A percentile compares a stretch with the other conserved stretches of the same genome.
These are phyloP conservation scores for Otatea glauca DNA, from an alignment of 176 grass and related monocot genomes.

Conservation along the genomic window DNA sequence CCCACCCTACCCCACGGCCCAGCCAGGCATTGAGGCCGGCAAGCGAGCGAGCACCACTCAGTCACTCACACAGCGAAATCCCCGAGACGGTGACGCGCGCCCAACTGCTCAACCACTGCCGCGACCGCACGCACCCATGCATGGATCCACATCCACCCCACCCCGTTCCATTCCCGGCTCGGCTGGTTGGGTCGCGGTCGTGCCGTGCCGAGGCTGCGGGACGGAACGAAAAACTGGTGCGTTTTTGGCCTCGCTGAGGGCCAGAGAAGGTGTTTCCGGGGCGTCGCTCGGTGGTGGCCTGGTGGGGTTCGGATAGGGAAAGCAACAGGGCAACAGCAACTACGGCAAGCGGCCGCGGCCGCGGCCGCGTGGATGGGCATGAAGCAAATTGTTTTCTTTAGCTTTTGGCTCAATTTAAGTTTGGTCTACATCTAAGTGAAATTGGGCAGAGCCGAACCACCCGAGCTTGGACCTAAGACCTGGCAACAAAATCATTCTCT, in stretches of 20 bases:
- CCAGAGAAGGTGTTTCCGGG: not conserved
- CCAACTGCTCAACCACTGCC: constrained; percentile 20
- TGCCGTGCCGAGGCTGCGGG: not conserved
- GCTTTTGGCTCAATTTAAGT: no score
- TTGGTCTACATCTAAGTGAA: no score
- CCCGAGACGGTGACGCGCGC: constrained; percentile 33
- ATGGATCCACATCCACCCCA: not conserved
- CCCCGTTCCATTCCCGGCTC: not conserved
- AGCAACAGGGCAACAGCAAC: constrained; percentile 43
- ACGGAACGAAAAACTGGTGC: not conserved
- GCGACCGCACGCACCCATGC: not conserved
- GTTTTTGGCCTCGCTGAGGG: not conserved
- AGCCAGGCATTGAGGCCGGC: not conserved
- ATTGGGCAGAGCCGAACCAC: no score
- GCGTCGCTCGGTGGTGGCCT: no score
- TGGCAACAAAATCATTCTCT: no score
- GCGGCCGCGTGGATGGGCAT: not conserved
- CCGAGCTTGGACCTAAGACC: no score
- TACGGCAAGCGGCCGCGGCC: not conserved
- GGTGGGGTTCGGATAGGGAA: constrained; percentile 45
- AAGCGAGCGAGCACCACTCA: not conserved
- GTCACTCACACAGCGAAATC: not conserved
- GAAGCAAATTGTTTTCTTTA: no score
- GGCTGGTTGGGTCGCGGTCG: not conserved
- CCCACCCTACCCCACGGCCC: not conserved